A percentile compares a stretch with the other conserved stretches of the same genome.
These are phyloP conservation scores for Candida caryicola DNA, from an alignment of 805 yeast species.

Conservation along the genomic window DNA sequence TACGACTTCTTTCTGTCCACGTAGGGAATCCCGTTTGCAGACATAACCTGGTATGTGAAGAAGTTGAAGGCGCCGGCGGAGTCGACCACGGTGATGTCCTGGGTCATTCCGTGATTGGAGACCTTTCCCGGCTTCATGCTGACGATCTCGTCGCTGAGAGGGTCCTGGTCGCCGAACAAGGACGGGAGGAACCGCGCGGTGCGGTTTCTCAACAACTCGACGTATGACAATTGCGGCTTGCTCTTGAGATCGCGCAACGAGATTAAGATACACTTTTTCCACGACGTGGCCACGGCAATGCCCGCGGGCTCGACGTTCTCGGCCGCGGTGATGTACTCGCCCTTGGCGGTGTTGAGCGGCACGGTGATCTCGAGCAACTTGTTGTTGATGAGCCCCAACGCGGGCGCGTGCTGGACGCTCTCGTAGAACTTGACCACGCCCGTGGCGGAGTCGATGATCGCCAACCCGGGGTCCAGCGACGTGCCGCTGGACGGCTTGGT, in stretches of 20 bases:
- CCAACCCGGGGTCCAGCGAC: slow-evolving; percentile 61
- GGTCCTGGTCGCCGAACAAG: slow-evolving; percentile 12
- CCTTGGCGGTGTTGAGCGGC: slow-evolving; percentile 28
- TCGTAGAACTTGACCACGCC: slow-evolving; percentile 72
- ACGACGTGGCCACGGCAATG: slow-evolving; percentile 63
- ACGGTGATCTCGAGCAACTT: slow-evolving; percentile 42
- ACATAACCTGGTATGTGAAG: slow-evolving; percentile 25
- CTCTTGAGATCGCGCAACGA: slow-evolving; percentile 68
- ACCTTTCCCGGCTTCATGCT: slow-evolving; percentile 55
- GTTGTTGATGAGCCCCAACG: slow-evolving; percentile 54
- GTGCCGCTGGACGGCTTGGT: slow-evolving; percentile 56
- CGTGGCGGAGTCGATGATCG: slow-evolving; percentile 54
- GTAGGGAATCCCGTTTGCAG: slow-evolving; percentile 28
- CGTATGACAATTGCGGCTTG: slow-evolving; percentile 45
- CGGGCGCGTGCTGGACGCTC: slow-evolving; percentile 67
- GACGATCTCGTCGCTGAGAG: slow-evolving; percentile 49
- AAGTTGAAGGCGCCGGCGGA: slow-evolving; percentile 41
- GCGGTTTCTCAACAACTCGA: slow-evolving; percentile 25
- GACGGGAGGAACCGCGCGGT: slow-evolving; percentile 3
- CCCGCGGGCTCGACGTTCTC: slow-evolving; percentile 74
- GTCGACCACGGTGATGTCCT: slow-evolving; percentile 43
- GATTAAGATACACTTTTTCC: slow-evolving; percentile 61
- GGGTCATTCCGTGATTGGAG: slow-evolving; percentile 46
- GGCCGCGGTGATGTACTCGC: slow-evolving; percentile 58
- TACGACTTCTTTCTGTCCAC: slow-evolving; percentile 26